phyloP scores from a whole-genome alignment of 2,329 filamentous ascomycete genomes.

The Aspergillus amoenus region DNA sequence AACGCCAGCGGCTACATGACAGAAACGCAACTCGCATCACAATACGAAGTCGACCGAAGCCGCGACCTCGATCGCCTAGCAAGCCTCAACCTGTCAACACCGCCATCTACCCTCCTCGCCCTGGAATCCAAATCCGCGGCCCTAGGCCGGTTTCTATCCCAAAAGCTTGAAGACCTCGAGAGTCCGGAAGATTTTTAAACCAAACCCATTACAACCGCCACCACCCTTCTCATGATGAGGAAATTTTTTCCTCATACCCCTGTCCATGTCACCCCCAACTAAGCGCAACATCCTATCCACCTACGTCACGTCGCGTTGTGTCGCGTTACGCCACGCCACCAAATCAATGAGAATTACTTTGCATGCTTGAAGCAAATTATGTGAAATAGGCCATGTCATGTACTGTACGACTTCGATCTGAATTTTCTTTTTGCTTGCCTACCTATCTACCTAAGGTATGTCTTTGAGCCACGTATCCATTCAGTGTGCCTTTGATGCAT shows the following conservation, averaged over 20 bases:
- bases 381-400: background rate
- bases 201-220: background rate
- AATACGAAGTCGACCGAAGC: constrained; percentile 42
- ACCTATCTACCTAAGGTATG: too few species aligned
- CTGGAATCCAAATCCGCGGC: constrained; percentile 45
- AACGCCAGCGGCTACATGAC: constrained; percentile 7
- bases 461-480: background rate
- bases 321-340: background rate
- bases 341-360: background rate
- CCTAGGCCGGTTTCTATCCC: constrained; percentile 39
- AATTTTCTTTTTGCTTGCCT: background rate
- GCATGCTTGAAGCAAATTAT: background rate
- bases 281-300: background rate
- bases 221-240: too few species aligned
- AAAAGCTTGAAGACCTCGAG: constrained; percentile 41
- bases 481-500: background rate
- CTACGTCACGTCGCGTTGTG: background rate
- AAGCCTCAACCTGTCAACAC: constrained; percentile 39
- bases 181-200: constrained; percentile 42
- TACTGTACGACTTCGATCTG: background rate
- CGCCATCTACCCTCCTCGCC: constrained; percentile 40
- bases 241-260: background rate
- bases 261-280: background rate
- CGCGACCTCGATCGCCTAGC: constrained; percentile 40
- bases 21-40: constrained; percentile 32